Evolutionary conservation across 805 yeast genomes (phyloP).

Genomic region (Candida chilensis): DNA sequence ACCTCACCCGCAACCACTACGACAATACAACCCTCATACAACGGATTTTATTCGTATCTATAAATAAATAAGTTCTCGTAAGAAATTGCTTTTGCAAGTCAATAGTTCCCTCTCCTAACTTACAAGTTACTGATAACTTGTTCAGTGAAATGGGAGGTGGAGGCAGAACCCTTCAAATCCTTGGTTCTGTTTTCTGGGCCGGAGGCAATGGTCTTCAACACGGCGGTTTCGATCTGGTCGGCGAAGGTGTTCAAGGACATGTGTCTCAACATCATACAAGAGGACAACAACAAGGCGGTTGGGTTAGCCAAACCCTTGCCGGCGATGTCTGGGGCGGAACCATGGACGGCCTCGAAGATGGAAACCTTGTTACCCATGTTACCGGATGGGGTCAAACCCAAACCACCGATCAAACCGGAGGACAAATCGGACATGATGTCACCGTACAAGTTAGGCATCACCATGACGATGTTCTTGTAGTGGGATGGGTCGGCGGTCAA

Average conservation of each 20-base stretch:
- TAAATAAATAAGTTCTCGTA: conserved; percentile 1
- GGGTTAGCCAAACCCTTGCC: conserved; percentile 99
- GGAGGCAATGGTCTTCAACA: conserved; percentile 81
- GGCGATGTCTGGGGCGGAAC: conserved; percentile 99
- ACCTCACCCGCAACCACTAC: too few relatives aligned
- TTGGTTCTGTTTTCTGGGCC: conserved; percentile 95
- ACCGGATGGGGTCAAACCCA: conserved; percentile 98
- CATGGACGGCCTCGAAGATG: conserved; percentile 98
- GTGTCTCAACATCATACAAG: conserved; percentile 99
- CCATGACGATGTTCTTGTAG: conserved; percentile 86
- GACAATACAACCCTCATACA: too few relatives aligned
- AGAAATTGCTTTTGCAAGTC: background rate
- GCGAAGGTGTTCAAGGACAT: conserved; percentile 85
- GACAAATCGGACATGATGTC: conserved; percentile 97
- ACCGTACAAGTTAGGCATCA: conserved; percentile 99
- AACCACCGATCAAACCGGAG: conserved; percentile 96
- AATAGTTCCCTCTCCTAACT: conserved; percentile 5
- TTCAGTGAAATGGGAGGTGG: conserved; percentile 85
- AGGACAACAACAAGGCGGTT: conserved; percentile 90
- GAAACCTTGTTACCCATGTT: conserved; percentile 98
- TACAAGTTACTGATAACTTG: conserved; percentile 77
- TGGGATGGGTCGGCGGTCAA: conserved; percentile 83
- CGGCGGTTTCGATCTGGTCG: conserved; percentile 81
- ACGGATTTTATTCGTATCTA: conserved; percentile 1
- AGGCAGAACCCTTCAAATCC: conserved; percentile 88